Evolutionary conservation across 1,139 yeast species (phyloP).

Genomic region (Taphrina wiesneri): DNA sequence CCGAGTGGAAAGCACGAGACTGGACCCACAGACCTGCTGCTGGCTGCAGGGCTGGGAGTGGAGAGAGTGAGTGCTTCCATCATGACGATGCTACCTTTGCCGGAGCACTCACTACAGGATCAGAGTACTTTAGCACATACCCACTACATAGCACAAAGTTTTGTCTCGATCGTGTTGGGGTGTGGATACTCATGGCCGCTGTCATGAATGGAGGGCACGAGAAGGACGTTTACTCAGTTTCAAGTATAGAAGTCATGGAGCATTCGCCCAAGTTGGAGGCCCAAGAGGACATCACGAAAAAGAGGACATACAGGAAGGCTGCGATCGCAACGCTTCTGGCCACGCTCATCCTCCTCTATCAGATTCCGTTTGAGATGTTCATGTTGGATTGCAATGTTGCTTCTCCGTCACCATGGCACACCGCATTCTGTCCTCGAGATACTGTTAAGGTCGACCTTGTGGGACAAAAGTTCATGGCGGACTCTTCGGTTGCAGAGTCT

Average conservation of each 20-base stretch:
- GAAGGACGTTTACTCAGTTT: not conserved
- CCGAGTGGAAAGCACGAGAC: no score
- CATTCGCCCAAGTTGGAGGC: not conserved
- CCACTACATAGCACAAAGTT: no score
- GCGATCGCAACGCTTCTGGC: not conserved
- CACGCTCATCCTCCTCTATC: not conserved
- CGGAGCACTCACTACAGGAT: no score
- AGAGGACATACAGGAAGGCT: not conserved
- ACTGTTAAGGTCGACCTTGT: not conserved
- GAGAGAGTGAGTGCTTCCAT: no score
- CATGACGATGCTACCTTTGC: no score
- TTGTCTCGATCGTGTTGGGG: no score
- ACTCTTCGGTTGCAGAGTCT: conserved; percentile 9
- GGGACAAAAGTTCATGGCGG: conserved; percentile 7
- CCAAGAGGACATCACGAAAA: not conserved
- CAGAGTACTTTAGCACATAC: no score
- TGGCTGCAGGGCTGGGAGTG: no score
- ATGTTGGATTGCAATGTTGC: not conserved
- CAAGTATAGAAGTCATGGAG: not conserved
- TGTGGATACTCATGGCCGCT: not conserved
- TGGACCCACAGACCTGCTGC: no score
- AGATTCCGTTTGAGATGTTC: not conserved
- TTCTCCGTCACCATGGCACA: not conserved
- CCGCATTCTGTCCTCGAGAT: not conserved
- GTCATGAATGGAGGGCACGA: not conserved